Evolutionary conservation across 768 basidiomycete species (phyloP).

Genomic region (Phylloporus arenicola): DNA sequence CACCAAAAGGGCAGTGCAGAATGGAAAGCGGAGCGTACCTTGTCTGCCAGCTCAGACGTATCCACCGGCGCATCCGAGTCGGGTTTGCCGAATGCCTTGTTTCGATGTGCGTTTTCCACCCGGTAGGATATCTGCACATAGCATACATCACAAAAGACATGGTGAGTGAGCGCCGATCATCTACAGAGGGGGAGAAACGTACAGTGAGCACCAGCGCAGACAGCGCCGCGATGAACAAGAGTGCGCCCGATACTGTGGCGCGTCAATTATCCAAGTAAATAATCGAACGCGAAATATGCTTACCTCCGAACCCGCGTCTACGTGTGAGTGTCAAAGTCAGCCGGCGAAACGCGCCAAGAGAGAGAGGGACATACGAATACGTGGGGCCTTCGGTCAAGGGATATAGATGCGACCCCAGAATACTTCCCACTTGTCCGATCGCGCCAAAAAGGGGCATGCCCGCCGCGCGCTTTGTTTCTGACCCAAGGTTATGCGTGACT

Average conservation of each 20-base stretch:
- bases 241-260: constrained; percentile 13
- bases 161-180: not conserved
- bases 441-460: constrained; percentile 39
- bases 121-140: constrained; percentile 52
- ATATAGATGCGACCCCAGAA: constrained; percentile 39
- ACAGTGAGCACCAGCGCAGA: constrained; percentile 20
- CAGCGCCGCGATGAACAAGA: constrained; percentile 22
- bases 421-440: constrained; percentile 39
- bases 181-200: not conserved
- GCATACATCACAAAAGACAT: no score
- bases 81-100: constrained; percentile 49
- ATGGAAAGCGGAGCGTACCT: constrained; percentile 34
- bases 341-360: not conserved
- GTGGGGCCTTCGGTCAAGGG: constrained; percentile 37
- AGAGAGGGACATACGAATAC: constrained; percentile 28
- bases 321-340: not conserved
- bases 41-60: constrained; percentile 60
- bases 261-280: not conserved
- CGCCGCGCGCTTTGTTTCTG: constrained; percentile 42
- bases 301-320: constrained; percentile 4
- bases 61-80: constrained; percentile 47
- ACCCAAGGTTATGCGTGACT: constrained; percentile 42
- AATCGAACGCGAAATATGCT: not conserved
- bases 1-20: not conserved
- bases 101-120: constrained; percentile 52